phyloP scores from a whole-genome alignment of 202 grass and related monocot species.

The Schoenoplectus triqueter region DNA sequence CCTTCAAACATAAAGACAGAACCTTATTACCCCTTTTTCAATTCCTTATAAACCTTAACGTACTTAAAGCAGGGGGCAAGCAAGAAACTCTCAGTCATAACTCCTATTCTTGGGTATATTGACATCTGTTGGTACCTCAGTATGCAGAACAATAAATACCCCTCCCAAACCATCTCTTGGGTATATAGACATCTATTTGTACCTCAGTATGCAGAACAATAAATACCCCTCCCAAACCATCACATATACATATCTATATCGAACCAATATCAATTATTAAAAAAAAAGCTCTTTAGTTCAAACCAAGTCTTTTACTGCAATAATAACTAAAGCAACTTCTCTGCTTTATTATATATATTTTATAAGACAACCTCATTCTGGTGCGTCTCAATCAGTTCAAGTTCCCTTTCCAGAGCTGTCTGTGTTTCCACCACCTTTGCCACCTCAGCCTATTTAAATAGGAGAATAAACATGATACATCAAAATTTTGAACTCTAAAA shows the following conservation, averaged over 20 bases:
- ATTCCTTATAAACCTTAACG: neutral
- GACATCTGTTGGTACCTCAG: neutral
- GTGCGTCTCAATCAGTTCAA: slow-evolving; percentile 98
- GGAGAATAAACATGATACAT: neutral
- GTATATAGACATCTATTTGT: too few relatives aligned
- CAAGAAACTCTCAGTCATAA: neutral
- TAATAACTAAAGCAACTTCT: neutral
- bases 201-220: too few relatives aligned
- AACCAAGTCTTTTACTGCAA: neutral
- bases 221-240: too few relatives aligned
- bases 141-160: neutral
- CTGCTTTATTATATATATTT: neutral
- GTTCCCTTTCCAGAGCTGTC: slow-evolving; percentile 87
- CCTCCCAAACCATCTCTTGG: neutral
- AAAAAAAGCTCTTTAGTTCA: neutral
- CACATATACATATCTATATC: neutral
- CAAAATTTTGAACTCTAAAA: slow-evolving; percentile 8
- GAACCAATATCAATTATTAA: neutral
- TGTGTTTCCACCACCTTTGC: slow-evolving; percentile 99
- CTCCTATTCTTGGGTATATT: neutral
- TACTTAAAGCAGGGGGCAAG: neutral
- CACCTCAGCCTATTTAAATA: slow-evolving; percentile 79
- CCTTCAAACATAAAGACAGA: slow-evolving; percentile 52
- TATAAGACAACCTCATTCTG: slow-evolving; percentile 67
- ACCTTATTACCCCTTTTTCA: neutral